Evolutionary conservation across 495 filamentous ascomycete species (phyloP).

Genomic region (Neurospora tetrasperma): DNA sequence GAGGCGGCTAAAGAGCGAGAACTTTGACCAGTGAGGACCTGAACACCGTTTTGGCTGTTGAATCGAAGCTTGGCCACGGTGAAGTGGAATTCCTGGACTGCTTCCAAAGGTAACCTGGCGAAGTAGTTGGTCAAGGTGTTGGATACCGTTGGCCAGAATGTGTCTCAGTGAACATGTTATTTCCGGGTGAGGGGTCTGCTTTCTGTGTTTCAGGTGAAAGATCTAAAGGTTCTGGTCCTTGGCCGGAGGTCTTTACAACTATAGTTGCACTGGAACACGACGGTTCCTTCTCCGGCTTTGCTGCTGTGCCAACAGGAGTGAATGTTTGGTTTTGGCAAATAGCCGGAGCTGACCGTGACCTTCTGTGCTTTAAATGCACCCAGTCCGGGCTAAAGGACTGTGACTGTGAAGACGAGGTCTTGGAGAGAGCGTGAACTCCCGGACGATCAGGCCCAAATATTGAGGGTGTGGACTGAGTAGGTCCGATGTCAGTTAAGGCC

Average conservation of each 20-base stretch:
- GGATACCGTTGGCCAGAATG: constrained; percentile 21
- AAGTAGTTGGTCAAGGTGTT: no score
- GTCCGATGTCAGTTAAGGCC: background rate
- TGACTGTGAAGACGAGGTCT: background rate
- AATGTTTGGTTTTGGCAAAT: background rate
- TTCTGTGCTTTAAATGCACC: background rate
- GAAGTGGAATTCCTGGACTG: constrained; percentile 7
- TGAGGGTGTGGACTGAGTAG: background rate
- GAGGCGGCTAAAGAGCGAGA: no score
- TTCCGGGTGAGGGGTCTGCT: constrained; percentile 35
- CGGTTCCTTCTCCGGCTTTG: background rate
- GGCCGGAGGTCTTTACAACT: background rate
- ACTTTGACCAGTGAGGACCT: no score
- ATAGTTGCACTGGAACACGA: background rate
- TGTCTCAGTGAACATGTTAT: constrained; percentile 20
- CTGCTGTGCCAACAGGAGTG: background rate
- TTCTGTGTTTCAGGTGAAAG: background rate
- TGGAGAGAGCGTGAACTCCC: background rate
- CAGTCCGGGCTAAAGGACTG: background rate
- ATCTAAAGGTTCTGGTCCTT: background rate
- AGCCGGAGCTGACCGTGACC: background rate
- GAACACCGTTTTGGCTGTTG: no score
- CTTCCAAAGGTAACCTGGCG: no score
- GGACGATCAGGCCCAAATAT: background rate
- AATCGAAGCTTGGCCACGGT: no score